A percentile compares a stretch with the other conserved stretches of the same genome.
Conservation (phyloP, 306 rosid genomes). For the Mucuna pruriens region DNA sequence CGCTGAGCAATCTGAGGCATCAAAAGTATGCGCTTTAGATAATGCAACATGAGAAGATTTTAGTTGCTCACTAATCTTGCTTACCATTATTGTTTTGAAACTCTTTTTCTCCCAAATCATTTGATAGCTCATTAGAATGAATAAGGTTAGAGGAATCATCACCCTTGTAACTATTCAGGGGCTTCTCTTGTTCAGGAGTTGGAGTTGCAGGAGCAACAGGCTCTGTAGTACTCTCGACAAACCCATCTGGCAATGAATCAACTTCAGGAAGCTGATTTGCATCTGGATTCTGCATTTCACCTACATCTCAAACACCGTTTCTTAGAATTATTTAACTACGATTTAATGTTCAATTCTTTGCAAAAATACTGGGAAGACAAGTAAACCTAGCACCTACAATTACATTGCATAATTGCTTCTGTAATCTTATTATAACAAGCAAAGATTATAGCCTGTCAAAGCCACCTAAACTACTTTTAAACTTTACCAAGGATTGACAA, state of each 20-base stretch:
- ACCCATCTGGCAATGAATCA: conserved; percentile 90
- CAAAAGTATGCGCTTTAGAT: conserved; percentile 54
- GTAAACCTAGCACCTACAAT: conserved; percentile 5
- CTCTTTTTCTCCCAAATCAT: conserved; percentile 48
- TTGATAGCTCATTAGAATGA: conserved; percentile 43
- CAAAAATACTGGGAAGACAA: background rate
- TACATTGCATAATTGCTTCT: conserved; percentile 15
- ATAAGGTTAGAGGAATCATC: conserved; percentile 43
- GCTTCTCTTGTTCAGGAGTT: conserved; percentile 64
- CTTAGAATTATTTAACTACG: conserved; percentile 38
- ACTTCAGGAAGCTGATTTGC: conserved; percentile 92
- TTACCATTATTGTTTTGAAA: conserved; percentile 51
- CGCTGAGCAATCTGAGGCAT: conserved; percentile 49
- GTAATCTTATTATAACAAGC: conserved; percentile 8
- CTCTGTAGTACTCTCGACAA: conserved; percentile 79
- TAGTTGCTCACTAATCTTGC: conserved; percentile 44
- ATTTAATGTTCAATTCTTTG: conserved; percentile 2
- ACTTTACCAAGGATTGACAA: conserved; percentile 19
- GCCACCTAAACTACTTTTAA: conserved; percentile 14
- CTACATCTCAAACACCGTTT: conserved; percentile 49
- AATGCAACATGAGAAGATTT: conserved; percentile 54
- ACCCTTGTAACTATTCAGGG: conserved; percentile 46
- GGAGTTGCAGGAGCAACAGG: conserved; percentile 73
- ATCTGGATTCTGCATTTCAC: conserved; percentile 74
- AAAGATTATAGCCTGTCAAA: background rate